Conservation (phyloP, 2,329 filamentous ascomycete genomes). For the Penicillium hordei region DNA sequence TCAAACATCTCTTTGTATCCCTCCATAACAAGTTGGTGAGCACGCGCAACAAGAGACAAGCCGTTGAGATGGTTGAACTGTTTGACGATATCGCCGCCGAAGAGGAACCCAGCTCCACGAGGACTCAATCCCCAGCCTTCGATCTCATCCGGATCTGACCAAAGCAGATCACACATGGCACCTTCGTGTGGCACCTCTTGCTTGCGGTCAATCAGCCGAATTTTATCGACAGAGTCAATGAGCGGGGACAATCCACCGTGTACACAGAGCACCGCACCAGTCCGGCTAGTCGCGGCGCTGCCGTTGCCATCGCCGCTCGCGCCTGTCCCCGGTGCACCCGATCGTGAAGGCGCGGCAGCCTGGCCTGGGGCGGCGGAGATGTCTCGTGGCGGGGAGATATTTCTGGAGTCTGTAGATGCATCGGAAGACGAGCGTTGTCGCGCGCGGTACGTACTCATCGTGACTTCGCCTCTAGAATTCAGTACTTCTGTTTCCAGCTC, state of each 20-base stretch:
- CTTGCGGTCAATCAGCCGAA: constrained; percentile 89
- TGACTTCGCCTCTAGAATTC: constrained; percentile 76
- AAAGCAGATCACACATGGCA: constrained; percentile 96
- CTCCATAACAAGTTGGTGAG: constrained; percentile 98
- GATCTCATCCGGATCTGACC: constrained; percentile 97
- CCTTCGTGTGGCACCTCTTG: constrained; percentile 98
- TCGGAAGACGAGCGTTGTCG: constrained; percentile 35
- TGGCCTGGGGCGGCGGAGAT: constrained; percentile 45
- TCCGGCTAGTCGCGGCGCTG: constrained; percentile 50
- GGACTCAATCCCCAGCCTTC: constrained; percentile 95
- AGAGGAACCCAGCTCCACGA: constrained; percentile 91
- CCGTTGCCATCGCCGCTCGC: constrained; percentile 69
- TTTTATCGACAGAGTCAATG: constrained; percentile 93
- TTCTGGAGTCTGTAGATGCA: constrained; percentile 36
- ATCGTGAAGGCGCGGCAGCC: constrained; percentile 49
- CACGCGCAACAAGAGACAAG: constrained; percentile 84
- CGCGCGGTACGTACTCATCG: constrained; percentile 54
- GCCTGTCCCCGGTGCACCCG: constrained; percentile 75
- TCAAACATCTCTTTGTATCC: constrained; percentile 99
- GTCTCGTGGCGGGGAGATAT: constrained; percentile 43
- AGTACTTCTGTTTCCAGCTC: constrained; percentile 92
- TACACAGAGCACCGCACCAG: constrained; percentile 88
- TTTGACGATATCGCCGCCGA: constrained; percentile 93
- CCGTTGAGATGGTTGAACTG: constrained; percentile 95
- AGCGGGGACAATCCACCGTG: constrained; percentile 90